Percentiles rank a stretch among this genome's conserved stretches.
Conservation (phyloP, 345 rosid genomes). For the Tarenaya hassleriana region DNA sequence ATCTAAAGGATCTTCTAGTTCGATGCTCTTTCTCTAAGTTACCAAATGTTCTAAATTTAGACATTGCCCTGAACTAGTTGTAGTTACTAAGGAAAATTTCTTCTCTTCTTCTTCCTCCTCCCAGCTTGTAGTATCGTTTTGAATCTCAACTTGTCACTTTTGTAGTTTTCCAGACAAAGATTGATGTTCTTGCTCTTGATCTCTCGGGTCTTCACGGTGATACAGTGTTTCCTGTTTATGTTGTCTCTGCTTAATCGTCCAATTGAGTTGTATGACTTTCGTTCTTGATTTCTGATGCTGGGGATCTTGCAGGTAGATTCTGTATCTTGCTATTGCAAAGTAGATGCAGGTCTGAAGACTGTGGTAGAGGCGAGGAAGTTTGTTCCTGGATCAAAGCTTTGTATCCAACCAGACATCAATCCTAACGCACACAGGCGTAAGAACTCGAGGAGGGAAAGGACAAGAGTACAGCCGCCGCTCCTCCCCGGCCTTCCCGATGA, state of each 20-base stretch:
- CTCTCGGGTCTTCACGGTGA: too few relatives aligned
- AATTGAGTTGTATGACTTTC: too few relatives aligned
- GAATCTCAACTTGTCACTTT: neutral
- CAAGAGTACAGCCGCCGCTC: constrained; percentile 73
- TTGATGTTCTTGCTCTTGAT: neutral
- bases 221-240: too few relatives aligned
- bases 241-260: too few relatives aligned
- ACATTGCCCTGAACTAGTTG: too few relatives aligned
- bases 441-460: constrained; percentile 64
- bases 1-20: too few relatives aligned
- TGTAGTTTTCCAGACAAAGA: neutral
- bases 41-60: neutral
- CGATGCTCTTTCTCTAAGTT: neutral
- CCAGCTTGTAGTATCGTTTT: neutral
- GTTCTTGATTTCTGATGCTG: constrained; percentile 4
- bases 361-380: constrained; percentile 93
- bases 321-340: constrained; percentile 89
- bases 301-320: constrained; percentile 78
- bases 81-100: too few relatives aligned
- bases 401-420: constrained; percentile 91
- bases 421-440: constrained; percentile 84
- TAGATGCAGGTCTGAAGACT: constrained; percentile 81
- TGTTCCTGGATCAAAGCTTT: constrained; percentile 90
- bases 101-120: too few relatives aligned
- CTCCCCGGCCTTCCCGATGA: constrained; percentile 94